Percentiles rank a stretch among this genome's conserved stretches.
Conservation (phyloP, 768 basidiomycete species). For the Termitomyces sp. region DNA sequence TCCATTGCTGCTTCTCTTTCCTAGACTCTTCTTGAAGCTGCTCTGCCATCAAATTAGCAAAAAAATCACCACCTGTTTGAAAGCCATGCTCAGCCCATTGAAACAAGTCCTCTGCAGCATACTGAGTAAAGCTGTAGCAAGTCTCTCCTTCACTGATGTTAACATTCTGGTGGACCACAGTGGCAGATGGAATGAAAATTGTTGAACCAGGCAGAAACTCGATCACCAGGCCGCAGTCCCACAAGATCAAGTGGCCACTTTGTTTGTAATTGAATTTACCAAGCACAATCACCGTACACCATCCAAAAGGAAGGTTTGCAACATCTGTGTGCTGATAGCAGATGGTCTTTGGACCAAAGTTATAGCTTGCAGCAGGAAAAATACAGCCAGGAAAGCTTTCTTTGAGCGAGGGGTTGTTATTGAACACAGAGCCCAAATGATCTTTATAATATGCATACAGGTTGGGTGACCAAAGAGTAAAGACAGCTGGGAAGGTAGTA, state of each 20-base stretch:
- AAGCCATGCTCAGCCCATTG: not conserved
- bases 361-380: not conserved
- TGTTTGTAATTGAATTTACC: not conserved
- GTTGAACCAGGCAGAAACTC: not conserved
- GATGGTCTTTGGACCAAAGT: not conserved
- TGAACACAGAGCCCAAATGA: no score
- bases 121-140: not conserved
- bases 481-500: no score
- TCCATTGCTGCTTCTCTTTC: not conserved
- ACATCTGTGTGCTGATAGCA: not conserved
- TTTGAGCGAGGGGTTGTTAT: no score
- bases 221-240: not conserved
- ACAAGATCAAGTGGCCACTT: not conserved
- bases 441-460: no score
- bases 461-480: no score
- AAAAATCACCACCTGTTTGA: not conserved
- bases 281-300: not conserved
- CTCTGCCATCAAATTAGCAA: not conserved
- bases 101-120: not conserved
- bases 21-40: not conserved
- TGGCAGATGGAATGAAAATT: not conserved
- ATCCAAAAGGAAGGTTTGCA: conserved; percentile 1
- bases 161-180: not conserved
- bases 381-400: not conserved
- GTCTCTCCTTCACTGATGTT: not conserved